Percentiles rank a stretch among this genome's conserved stretches.
phyloP scores from a whole-genome alignment of 1,284 basidiomycete species.

The Entoloma clypeatum region DNA sequence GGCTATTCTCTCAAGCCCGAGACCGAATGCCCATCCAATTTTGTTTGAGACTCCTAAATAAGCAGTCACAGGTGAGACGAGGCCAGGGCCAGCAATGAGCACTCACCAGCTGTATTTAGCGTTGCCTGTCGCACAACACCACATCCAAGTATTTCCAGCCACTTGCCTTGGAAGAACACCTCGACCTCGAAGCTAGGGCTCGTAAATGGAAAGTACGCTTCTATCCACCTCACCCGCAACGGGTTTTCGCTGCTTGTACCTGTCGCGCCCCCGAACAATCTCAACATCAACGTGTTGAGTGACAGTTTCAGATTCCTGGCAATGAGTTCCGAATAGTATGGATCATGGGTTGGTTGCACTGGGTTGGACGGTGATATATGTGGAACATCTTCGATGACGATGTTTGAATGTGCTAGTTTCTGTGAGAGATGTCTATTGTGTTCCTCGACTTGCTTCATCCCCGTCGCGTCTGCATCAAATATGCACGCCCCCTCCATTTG shows the following conservation, averaged over 20 bases:
- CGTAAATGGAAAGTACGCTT: slow-evolving; percentile 98
- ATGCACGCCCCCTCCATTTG: slow-evolving; percentile 96
- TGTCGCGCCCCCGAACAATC: slow-evolving; percentile 68
- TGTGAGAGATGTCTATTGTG: slow-evolving; percentile 63
- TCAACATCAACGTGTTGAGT: slow-evolving; percentile 84
- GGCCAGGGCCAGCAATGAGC: slow-evolving; percentile 10
- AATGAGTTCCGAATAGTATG: slow-evolving; percentile 66
- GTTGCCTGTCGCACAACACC: slow-evolving; percentile 92
- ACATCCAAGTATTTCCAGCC: slow-evolving; percentile 95
- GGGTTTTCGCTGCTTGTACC: slow-evolving; percentile 56
- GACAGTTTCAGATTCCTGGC: slow-evolving; percentile 88
- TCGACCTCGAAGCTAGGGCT: slow-evolving; percentile 98
- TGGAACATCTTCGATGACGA: slow-evolving; percentile 85
- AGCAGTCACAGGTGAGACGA: slow-evolving; percentile 6
- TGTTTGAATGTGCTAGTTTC: slow-evolving; percentile 64
- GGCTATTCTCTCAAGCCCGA: slow-evolving; percentile 95
- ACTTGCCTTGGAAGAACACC: slow-evolving; percentile 93
- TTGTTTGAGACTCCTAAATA: slow-evolving; percentile 71
- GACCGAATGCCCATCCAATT: slow-evolving; percentile 97
- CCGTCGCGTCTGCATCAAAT: slow-evolving; percentile 52
- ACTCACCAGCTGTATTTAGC: slow-evolving; percentile 80
- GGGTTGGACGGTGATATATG: slow-evolving; percentile 76
- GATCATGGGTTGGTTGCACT: slow-evolving; percentile 75
- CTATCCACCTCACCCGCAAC: slow-evolving; percentile 92
- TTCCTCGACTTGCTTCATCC: slow-evolving; percentile 57